Conservation (phyloP, 2,329 filamentous ascomycete species). For the Grosmannia penicillata region DNA sequence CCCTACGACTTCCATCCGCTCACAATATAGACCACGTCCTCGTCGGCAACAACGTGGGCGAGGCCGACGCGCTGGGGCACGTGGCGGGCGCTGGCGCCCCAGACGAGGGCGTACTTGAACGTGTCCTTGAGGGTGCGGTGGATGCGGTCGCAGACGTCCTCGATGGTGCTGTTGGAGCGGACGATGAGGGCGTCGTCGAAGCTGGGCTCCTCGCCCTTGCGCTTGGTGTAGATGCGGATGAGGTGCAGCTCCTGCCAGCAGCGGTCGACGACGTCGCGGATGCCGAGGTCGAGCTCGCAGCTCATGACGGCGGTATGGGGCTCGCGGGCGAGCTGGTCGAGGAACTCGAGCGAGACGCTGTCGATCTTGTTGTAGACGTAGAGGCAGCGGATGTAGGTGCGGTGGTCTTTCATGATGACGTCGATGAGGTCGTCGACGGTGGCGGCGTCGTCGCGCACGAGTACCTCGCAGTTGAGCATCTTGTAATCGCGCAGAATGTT, state of each 20-base stretch:
- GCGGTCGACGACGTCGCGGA: slow-evolving; percentile 83
- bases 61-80: slow-evolving; percentile 86
- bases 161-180: slow-evolving; percentile 71
- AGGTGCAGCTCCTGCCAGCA: slow-evolving; percentile 89
- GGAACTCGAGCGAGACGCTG: slow-evolving; percentile 79
- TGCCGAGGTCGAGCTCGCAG: slow-evolving; percentile 87
- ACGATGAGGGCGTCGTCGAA: slow-evolving; percentile 91
- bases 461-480: slow-evolving; percentile 91
- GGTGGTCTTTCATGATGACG: slow-evolving; percentile 97
- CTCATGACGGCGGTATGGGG: slow-evolving; percentile 93
- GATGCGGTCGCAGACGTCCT: slow-evolving; percentile 93
- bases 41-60: slow-evolving; percentile 59
- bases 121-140: slow-evolving; percentile 92
- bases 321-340: slow-evolving; percentile 83
- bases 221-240: slow-evolving; percentile 91
- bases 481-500: slow-evolving; percentile 98
- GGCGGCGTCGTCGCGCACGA: slow-evolving; percentile 85
- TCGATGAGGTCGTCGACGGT: slow-evolving; percentile 98
- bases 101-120: slow-evolving; percentile 96
- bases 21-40: slow-evolving; percentile 55
- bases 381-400: slow-evolving; percentile 88
- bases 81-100: slow-evolving; percentile 92
- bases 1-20: slow-evolving; percentile 44
- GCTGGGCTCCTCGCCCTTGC: slow-evolving; percentile 79
- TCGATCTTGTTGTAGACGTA: slow-evolving; percentile 99